Evolutionary conservation across 768 basidiomycete genomes (phyloP), one percentile per base, ranked within the genome.

Genomic region (Leccinellum luteum): DNA sequence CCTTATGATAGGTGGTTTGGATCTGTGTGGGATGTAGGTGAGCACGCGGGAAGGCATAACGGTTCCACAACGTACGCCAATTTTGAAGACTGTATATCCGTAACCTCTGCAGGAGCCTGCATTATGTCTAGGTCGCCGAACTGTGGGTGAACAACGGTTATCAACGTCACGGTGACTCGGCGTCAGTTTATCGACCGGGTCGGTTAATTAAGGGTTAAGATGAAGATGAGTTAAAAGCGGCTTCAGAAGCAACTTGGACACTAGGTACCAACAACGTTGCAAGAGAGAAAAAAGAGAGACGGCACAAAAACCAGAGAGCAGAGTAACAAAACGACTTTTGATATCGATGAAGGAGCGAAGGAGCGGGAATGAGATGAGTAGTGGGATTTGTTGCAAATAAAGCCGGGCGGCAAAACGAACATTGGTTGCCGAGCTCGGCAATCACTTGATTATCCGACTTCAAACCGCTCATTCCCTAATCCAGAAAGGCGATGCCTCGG

Each of bases 1-100:
- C 60, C 82, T 71, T 34, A 78, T 70, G 45, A 82, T 73, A 31
- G 81, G 77, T 21, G 70, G 57, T 64, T 79, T 80, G 51, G 75
- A 64, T 38, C 78, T 79, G 58, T 32, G 60, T 41, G 43, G 45
- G 45, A n/a, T 45, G 55, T 23, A 28, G 51, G 54, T 67, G 34
- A 60, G 57, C 28, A 25, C 31, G 45, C 51, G 59, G 54, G 28
- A 53, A 38, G 59, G 41, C 44, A 63, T 59, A 13, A 45, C 51
- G 15, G 13, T 9, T 45, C 53, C 15, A 34, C 27, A 25, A 58
- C 71, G 34, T 60, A 73, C 71, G 57, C 23, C 52, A 67, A 59
- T 52, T 71, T 74, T 21, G 73, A 67, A 45, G 71, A 66, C 6
- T 69, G 69, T 56, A 69, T 64, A 57, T 74, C 73, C 3, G 35